Evolutionary conservation across 1,284 basidiomycete species (phyloP).

Genomic region (Porodaedalea pini): DNA sequence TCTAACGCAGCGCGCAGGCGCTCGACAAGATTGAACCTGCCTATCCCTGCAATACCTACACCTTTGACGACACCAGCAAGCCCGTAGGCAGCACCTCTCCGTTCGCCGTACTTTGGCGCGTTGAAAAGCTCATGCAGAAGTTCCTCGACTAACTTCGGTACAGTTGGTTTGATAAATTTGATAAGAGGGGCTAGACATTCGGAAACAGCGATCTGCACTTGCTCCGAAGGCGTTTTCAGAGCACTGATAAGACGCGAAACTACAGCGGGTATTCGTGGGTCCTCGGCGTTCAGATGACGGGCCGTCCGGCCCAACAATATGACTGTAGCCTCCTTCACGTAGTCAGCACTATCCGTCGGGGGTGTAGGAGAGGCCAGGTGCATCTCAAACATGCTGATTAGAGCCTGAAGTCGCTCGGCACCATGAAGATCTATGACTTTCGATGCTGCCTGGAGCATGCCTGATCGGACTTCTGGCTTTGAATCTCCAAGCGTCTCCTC

Average conservation of each 20-base stretch:
- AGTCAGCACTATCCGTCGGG: slow-evolving; percentile 74
- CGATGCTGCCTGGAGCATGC: slow-evolving; percentile 85
- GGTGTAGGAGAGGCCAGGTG: slow-evolving; percentile 66
- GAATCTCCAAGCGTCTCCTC: slow-evolving; percentile 89
- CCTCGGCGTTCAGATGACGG: slow-evolving; percentile 77
- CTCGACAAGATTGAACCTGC: slow-evolving; percentile 77
- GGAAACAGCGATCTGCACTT: slow-evolving; percentile 95
- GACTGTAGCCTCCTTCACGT: slow-evolving; percentile 92
- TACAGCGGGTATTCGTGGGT: slow-evolving; percentile 77
- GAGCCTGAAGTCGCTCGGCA: slow-evolving; percentile 62
- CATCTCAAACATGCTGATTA: slow-evolving; percentile 85
- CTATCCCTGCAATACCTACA: slow-evolving; percentile 81
- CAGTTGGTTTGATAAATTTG: slow-evolving; percentile 61
- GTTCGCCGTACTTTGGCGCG: slow-evolving; percentile 83
- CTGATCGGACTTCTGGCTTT: slow-evolving; percentile 75
- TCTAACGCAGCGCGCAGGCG: slow-evolving; percentile 78
- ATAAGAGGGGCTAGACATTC: slow-evolving; percentile 92
- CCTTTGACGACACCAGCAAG: slow-evolving; percentile 92
- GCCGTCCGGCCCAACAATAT: slow-evolving; percentile 94
- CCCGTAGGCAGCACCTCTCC: slow-evolving; percentile 95
- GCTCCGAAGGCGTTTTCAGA: slow-evolving; percentile 91
- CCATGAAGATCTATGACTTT: slow-evolving; percentile 86
- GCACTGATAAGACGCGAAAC: slow-evolving; percentile 90
- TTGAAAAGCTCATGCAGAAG: slow-evolving; percentile 77
- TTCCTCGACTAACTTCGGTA: slow-evolving; percentile 70